These are phyloP conservation scores for Ustilago nuda DNA, from an alignment of 1,284 basidiomycete genomes.

Conservation along the genomic window DNA sequence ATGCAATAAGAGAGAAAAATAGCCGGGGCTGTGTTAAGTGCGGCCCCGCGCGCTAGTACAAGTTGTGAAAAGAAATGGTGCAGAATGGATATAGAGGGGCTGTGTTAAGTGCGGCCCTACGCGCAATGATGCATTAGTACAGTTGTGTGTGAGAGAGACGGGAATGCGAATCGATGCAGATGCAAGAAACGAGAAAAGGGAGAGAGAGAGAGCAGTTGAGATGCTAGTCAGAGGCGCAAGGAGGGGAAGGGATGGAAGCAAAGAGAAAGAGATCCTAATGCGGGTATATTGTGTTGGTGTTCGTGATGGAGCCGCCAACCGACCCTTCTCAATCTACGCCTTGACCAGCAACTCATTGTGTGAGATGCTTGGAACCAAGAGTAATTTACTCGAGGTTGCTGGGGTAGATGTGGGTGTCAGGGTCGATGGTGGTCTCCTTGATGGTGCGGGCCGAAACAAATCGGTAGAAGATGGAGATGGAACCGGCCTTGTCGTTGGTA, in stretches of 20 bases:
- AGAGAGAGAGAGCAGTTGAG: constrained; percentile 1
- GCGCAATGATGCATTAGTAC: constrained; percentile 37
- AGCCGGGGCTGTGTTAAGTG: constrained; percentile 50
- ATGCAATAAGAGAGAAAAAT: constrained; percentile 9
- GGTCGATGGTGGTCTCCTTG: constrained; percentile 80
- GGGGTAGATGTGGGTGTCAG: constrained; percentile 61
- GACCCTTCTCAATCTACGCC: constrained; percentile 3
- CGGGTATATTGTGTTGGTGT: constrained; percentile 17
- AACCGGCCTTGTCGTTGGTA: constrained; percentile 98
- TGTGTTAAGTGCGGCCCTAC: constrained; percentile 56
- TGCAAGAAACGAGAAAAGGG: constrained; percentile 22
- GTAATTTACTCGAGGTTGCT: constrained; percentile 60
- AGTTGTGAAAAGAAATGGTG: constrained; percentile 11
- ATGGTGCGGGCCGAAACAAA: constrained; percentile 83
- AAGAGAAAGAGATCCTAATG: background rate
- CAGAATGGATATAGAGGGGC: constrained; percentile 29
- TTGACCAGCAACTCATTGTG: constrained; percentile 8
- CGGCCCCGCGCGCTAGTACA: constrained; percentile 44
- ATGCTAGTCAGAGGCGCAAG: constrained; percentile 14
- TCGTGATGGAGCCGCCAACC: constrained; percentile 6
- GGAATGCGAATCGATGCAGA: constrained; percentile 41
- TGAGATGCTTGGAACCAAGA: background rate
- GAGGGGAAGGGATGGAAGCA: constrained; percentile 9
- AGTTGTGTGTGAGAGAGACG: constrained; percentile 9
- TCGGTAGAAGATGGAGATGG: constrained; percentile 79